Conservation (phyloP, 495 filamentous ascomycete genomes). For the Xylaria sp. region DNA sequence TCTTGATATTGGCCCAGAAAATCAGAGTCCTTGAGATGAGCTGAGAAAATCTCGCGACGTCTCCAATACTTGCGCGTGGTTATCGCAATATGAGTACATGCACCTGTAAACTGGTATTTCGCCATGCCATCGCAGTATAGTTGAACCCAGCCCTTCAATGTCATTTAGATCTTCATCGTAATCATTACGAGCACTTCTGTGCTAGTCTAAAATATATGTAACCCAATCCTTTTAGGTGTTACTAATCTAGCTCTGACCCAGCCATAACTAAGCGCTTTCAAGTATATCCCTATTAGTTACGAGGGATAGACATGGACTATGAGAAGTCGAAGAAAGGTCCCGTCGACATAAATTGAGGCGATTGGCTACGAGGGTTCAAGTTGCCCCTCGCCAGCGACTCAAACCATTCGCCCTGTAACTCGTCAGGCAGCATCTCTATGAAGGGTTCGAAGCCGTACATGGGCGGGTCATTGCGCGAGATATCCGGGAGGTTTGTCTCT, state of each 20-base stretch:
- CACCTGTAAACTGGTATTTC: neutral
- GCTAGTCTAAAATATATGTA: neutral
- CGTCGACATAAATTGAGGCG: neutral
- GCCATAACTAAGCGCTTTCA: neutral
- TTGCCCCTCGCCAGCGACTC: neutral
- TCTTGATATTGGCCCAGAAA: neutral
- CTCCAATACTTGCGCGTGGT: neutral
- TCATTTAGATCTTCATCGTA: neutral
- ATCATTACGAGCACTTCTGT: neutral
- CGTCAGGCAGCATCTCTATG: constrained; percentile 14
- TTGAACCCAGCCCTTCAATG: neutral
- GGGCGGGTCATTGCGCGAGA: neutral
- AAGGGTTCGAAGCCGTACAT: constrained; percentile 18
- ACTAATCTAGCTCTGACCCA: neutral
- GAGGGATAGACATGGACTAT: neutral
- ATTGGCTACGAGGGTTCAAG: neutral
- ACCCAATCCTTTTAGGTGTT: neutral
- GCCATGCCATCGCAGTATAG: neutral
- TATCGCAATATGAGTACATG: neutral
- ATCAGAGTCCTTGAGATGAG: neutral
- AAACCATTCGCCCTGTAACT: constrained; percentile 24
- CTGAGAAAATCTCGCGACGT: neutral
- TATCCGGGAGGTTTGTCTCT: neutral
- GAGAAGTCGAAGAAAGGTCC: constrained; percentile 8
- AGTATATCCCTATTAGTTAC: neutral